Base-by-base conservation (phyloP, 345 rosid genomes). In the Iberis pinnata region DNA sequence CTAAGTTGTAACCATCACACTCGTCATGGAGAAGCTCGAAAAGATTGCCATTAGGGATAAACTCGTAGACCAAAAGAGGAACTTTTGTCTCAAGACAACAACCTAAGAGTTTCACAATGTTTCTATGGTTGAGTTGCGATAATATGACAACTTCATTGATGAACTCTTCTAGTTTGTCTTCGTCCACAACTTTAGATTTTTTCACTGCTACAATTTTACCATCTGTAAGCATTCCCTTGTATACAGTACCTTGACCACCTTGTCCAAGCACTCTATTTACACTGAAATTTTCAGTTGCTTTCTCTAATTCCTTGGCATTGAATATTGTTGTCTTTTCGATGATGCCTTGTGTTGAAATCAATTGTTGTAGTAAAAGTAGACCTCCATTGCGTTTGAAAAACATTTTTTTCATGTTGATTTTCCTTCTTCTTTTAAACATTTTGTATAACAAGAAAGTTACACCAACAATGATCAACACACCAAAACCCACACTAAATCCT, bases 371-470 rank as follows among this genome's bases (percentile, higher is more conserved):
- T 29, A 51, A 36, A 5, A 51, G 2, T 19, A 35, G n/a, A 8
- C 56, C 56, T 20, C 56, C 56, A 9, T 60, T 60, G 9, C 40
- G 66, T 29, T 61, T 49, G 33, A 61, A 61, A 18, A 61, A 42
- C 14, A 15, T 61, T 2, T 61, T 29, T 2, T 13, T 42, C 4
- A 14, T 32, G 8, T 41, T 51, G 22, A 42, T 49, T n/a, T 26
- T n/a, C 25, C 20, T 40, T 41, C 22, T 14, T 2, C 27, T 29
- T 19, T 19, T 51, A 4, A 51, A 47, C 5, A 38, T 36, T 59
- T 37, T 59, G 64, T 15, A 35, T 16, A 46, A 16, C 18, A 26
- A 37, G 2, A 35, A 47, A 15, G 1, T 8, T 47, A 22, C 64
- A 8, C 9, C 3, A 0, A 7, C 0, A 9, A 63, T 19, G 12